Evolutionary conservation across 345 rosid genomes (phyloP), one percentile per base, ranked within the genome.

Genomic region (Schrenkiella parvula): DNA sequence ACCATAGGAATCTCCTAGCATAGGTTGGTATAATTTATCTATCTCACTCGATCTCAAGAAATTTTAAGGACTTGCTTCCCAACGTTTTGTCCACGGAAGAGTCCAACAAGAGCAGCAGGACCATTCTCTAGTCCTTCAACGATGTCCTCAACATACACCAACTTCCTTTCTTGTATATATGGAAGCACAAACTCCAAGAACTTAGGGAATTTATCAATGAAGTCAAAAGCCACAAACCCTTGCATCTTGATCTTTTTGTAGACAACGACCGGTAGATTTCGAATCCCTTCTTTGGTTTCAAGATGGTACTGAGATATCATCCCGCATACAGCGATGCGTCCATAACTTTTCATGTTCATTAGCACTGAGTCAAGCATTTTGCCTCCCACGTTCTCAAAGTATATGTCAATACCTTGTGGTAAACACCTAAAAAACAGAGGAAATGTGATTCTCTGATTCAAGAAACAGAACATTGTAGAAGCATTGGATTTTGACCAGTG

Each of bases 301-400:
- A 44, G 61, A 64, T 68, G 64, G 72, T 84, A 82, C 19, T 84
- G 86, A 25, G 83, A 82, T 5, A 82, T 80, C 83, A 78, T 79
- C 9, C 86, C 86, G 11, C 84, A 82, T 0, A 72, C 74, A 13
- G 84, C 80, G 2, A 84, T 79, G 5, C 86, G 68, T 7, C 83
- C 88, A 22, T 28, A 43, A 0, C 0, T 2, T 6, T 72, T 81
- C 85, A 82, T 71, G 82, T 82, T 85, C 0, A 72, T 9, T 8
- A 85, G 81, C 21, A 81, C 88, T 0, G 82, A 78, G 19, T 85
- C 88, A 15, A 86, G 76, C 72, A 82, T 80, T 70, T 80, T 80
- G 1, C 86, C 88, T 22, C 86, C 83, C 9, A 85, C 86, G 54
- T 82, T 85, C 7, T 84, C 88, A 15, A 82, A 82, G 79, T 84